Evolutionary conservation across 164 flowering plant species (phyloP).

Genomic region (Umbilicus rupestris): DNA sequence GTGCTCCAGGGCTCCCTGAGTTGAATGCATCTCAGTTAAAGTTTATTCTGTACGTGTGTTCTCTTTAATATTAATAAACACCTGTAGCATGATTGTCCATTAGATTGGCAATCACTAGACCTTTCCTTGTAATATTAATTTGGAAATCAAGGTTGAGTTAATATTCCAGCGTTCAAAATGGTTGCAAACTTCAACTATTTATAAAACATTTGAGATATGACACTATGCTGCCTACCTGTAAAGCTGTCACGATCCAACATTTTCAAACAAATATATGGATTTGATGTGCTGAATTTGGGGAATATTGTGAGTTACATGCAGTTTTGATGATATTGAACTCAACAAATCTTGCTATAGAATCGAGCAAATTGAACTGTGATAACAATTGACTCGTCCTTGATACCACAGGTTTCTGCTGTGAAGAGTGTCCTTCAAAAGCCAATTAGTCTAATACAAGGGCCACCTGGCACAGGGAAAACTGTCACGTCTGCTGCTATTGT

Average conservation of each 20-base stretch:
- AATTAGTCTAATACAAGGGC: conserved; percentile 95
- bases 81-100: not conserved
- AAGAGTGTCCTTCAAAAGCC: conserved; percentile 99
- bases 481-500: conserved; percentile 99
- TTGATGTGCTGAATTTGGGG: not conserved
- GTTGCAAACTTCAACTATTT: not conserved
- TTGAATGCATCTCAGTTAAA: conserved; percentile 95
- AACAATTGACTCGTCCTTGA: not conserved
- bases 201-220: not conserved
- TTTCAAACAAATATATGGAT: not conserved
- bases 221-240: no score
- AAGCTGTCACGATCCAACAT: not conserved
- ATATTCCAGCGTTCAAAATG: not conserved
- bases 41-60: not conserved
- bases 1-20: conserved; percentile 99
- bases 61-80: not conserved
- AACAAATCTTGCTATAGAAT: not conserved
- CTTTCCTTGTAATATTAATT: not conserved
- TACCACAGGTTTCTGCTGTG: conserved; percentile 89
- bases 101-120: not conserved
- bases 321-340: not conserved
- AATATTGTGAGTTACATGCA: not conserved
- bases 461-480: conserved; percentile 99
- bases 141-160: not conserved
- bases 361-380: not conserved